phyloP scores from a whole-genome alignment of 306 rosid species.

The Albizia julibrissin region DNA sequence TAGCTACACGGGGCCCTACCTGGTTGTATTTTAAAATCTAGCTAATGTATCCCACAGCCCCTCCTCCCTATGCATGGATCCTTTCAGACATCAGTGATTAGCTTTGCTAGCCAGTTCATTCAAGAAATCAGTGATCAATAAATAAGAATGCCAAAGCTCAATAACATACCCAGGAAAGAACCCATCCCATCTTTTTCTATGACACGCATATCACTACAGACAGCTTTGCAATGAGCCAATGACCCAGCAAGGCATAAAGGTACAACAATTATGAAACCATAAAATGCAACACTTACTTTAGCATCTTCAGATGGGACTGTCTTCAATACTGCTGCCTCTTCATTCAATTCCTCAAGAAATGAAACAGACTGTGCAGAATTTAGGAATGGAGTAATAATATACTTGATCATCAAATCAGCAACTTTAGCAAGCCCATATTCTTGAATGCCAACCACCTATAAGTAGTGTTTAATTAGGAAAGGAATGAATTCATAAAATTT shows the following conservation, averaged over 20 bases:
- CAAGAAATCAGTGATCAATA: constrained; percentile 9
- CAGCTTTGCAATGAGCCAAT: constrained; percentile 11
- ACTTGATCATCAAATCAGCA: constrained; percentile 83
- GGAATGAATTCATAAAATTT: constrained; percentile 11
- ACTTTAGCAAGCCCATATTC: constrained; percentile 90
- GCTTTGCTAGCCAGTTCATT: constrained; percentile 9
- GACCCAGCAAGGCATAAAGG: constrained; percentile 3
- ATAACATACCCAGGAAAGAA: constrained; percentile 19
- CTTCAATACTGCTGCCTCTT: constrained; percentile 56
- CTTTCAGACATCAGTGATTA: background rate
- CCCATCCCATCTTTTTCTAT: background rate
- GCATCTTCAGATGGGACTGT: constrained; percentile 52
- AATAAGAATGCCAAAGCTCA: constrained; percentile 8
- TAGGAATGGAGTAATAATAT: constrained; percentile 60
- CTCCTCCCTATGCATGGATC: background rate
- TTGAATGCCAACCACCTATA: constrained; percentile 76
- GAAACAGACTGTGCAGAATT: constrained; percentile 50
- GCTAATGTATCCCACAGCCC: background rate
- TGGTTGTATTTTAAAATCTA: background rate
- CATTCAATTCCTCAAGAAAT: constrained; percentile 59
- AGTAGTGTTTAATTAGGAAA: constrained; percentile 18
- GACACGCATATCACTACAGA: background rate
- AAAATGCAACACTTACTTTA: constrained; percentile 47
- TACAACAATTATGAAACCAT: constrained; percentile 2
- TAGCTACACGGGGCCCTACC: background rate